Evolutionary conservation across 1,284 basidiomycete genomes (phyloP), one percentile per base, ranked within the genome.

Genomic region (Trametes sp.): DNA sequence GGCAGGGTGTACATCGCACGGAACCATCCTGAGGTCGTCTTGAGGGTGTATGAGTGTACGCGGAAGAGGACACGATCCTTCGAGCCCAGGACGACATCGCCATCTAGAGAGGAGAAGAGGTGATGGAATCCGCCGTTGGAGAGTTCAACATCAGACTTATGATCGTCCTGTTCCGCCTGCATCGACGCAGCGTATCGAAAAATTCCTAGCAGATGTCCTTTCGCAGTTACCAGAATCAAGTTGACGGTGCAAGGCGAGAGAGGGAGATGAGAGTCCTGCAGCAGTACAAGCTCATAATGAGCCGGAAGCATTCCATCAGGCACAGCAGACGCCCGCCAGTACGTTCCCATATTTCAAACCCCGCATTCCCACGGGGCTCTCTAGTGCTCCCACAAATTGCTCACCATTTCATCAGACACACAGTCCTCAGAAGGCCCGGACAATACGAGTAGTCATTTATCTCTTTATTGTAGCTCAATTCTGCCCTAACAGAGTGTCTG

Each of bases 11-110:
- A 84, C 76, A 87, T 85, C 9, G 82, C 73, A 14, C 81, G 79
- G 71, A 87, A 87, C 81, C 87, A 88, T 28, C 83, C 82, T 2
- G 87, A 89, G 0, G 87, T 86, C n/a, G 82, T 86, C 67, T 82
- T 84, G 45, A 89, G 78, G 1, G 82, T 85, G 71, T 78, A 82
- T 0, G 84, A 82, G 62, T 87, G 87, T 16, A 88, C 77, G 23
- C 82, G 82, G 70, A 89, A 89, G 67, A 81, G 78, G 28, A 80
- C 70, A 14, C 77, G 77, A 59, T 81, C 81, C 54, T 76, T 78
- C 6, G 83, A 76, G 38, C 72, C 75, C 1, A 86, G 72, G 19
- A 87, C 74, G 23, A 87, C 76, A 60, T 88, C 85, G 23, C 79
- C 82, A 42, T 83, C 83, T 13, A 73, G 70, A 19, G 77, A 80